Percentiles rank a stretch among this genome's conserved stretches.
Conservation (phyloP, 2,329 filamentous ascomycete genomes). For the Magnaporthales sp. region DNA sequence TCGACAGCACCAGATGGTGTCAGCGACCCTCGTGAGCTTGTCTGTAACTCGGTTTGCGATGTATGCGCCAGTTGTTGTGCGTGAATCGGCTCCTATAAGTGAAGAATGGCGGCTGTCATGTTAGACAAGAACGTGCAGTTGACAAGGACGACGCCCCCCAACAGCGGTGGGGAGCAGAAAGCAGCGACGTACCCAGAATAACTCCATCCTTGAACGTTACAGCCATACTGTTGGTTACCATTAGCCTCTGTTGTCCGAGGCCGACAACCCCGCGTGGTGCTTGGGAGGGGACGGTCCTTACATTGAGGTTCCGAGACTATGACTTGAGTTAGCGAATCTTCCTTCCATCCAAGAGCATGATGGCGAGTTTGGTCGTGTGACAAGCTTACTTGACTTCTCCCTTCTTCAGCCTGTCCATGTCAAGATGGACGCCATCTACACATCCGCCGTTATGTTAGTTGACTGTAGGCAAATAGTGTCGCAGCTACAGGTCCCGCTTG, state of each 20-base stretch:
- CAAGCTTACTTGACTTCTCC: slow-evolving; percentile 90
- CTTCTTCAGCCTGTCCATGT: slow-evolving; percentile 98
- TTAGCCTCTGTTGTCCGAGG: not conserved
- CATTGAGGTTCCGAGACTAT: slow-evolving; percentile 94
- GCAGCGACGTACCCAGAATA: slow-evolving; percentile 59
- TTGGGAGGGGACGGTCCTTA: slow-evolving; percentile 31
- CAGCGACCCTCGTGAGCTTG: slow-evolving; percentile 96
- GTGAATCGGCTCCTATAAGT: slow-evolving; percentile 72
- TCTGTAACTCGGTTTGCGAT: slow-evolving; percentile 99
- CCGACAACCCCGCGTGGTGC: slow-evolving; percentile 2
- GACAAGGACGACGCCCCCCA: not conserved
- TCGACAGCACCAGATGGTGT: slow-evolving; percentile 99
- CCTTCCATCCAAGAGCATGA: not conserved
- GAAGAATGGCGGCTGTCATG: not conserved
- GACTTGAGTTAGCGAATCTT: slow-evolving; percentile 20
- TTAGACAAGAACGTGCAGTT: not conserved
- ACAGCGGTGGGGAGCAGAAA: not conserved
- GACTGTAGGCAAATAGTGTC: not conserved
- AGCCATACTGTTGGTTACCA: slow-evolving; percentile 67
- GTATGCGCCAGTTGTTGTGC: slow-evolving; percentile 95
- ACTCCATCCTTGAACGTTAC: slow-evolving; percentile 98
- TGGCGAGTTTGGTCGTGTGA: not conserved
- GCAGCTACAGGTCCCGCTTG: slow-evolving; percentile 20
- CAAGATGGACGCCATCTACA: slow-evolving; percentile 95
- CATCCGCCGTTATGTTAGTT: slow-evolving; percentile 15